Percentiles rank a stretch among this genome's conserved stretches.
phyloP scores from a whole-genome alignment of 208 protist species.

The Wallacemonas rigidus region DNA sequence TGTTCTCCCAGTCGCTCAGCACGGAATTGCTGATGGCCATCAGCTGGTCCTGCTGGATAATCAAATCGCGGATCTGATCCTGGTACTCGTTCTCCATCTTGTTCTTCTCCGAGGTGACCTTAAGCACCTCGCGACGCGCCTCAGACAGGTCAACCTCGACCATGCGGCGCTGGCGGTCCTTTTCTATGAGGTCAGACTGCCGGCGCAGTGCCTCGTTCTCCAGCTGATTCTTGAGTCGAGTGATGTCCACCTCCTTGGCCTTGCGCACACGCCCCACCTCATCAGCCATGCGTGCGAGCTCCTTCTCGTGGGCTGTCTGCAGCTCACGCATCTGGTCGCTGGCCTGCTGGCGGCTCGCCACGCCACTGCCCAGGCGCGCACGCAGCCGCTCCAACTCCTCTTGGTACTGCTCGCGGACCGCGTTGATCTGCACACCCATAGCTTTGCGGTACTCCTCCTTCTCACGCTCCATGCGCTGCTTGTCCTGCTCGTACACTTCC shows the following conservation, averaged over 20 bases:
- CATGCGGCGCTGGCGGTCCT: slow-evolving; percentile 57
- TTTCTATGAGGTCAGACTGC: slow-evolving; percentile 58
- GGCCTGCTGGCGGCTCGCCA: slow-evolving; percentile 39
- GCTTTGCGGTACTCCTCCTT: slow-evolving; percentile 42
- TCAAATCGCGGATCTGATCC: slow-evolving; percentile 59
- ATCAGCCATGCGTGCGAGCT: slow-evolving; percentile 37
- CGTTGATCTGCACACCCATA: slow-evolving; percentile 32
- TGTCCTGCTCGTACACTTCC: slow-evolving; percentile 51
- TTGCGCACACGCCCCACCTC: slow-evolving; percentile 45
- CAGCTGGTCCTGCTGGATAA: slow-evolving; percentile 65
- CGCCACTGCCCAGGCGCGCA: slow-evolving; percentile 30
- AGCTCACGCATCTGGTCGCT: slow-evolving; percentile 39
- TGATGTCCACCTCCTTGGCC: slow-evolving; percentile 39
- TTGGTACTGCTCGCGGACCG: slow-evolving; percentile 37
- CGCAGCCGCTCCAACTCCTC: slow-evolving; percentile 51
- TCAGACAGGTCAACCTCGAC: slow-evolving; percentile 53
- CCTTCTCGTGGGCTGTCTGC: slow-evolving; percentile 50
- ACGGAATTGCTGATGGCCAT: slow-evolving; percentile 52
- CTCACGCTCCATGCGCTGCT: slow-evolving; percentile 42
- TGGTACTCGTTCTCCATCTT: slow-evolving; percentile 59
- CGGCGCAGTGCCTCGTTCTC: slow-evolving; percentile 46
- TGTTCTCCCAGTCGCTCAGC: slow-evolving; percentile 66
- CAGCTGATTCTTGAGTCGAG: slow-evolving; percentile 42
- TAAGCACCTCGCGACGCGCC: slow-evolving; percentile 35
- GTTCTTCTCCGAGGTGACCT: slow-evolving; percentile 43